These are phyloP conservation scores for Bassia scoparia DNA, from an alignment of 148 eudicot genomes.

Conservation along the genomic window DNA sequence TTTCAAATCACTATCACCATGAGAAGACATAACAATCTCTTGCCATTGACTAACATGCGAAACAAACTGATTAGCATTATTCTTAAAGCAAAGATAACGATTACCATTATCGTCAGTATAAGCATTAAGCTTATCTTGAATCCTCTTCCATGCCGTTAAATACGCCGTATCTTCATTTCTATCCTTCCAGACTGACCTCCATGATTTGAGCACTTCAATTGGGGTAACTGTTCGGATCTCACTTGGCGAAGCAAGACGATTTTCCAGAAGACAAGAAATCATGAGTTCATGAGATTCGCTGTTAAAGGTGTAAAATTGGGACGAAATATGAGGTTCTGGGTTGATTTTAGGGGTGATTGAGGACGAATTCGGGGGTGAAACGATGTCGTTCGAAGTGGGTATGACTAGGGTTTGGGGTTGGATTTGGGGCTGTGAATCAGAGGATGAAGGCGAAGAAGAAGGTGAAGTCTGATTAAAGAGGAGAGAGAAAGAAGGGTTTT, in stretches of 20 bases:
- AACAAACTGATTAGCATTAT: constrained; percentile 64
- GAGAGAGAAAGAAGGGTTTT: constrained; percentile 31
- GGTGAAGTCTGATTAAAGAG: constrained; percentile 44
- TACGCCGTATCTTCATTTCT: constrained; percentile 92
- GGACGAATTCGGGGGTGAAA: background rate
- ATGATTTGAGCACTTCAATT: constrained; percentile 52
- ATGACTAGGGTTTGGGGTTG: constrained; percentile 12
- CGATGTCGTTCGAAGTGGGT: constrained; percentile 8
- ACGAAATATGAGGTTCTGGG: constrained; percentile 66
- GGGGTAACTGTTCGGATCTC: constrained; percentile 72
- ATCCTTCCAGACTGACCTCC: constrained; percentile 95
- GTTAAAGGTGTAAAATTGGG: constrained; percentile 89
- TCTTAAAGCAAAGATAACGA: constrained; percentile 68
- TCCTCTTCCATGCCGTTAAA: constrained; percentile 88
- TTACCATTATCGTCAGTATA: constrained; percentile 43
- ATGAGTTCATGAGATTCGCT: constrained; percentile 62
- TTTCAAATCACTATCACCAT: constrained; percentile 56
- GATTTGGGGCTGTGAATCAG: constrained; percentile 12
- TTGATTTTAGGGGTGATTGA: constrained; percentile 27
- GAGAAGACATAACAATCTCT: constrained; percentile 69
- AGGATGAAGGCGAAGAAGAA: constrained; percentile 29
- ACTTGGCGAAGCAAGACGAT: constrained; percentile 53
- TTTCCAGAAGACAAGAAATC: constrained; percentile 49
- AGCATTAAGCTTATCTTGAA: constrained; percentile 76
- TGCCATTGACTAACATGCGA: constrained; percentile 86